Evolutionary conservation across 2,329 filamentous ascomycete genomes (phyloP).

Genomic region (Sclerotinia spermophila): DNA sequence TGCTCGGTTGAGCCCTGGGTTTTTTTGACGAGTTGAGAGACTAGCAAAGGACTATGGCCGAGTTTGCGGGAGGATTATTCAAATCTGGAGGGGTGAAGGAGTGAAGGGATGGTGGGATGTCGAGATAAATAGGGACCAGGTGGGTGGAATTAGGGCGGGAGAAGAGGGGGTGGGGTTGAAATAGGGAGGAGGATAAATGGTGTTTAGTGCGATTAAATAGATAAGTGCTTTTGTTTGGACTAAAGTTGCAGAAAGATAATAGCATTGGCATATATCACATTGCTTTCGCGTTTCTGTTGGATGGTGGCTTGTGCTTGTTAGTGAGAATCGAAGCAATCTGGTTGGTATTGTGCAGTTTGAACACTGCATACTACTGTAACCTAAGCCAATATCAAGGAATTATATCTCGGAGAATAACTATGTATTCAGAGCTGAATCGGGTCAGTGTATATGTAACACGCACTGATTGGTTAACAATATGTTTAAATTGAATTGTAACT

Average conservation of each 20-base stretch:
- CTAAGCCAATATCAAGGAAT: neutral
- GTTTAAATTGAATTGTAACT: neutral
- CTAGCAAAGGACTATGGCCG: neutral
- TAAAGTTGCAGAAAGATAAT: neutral
- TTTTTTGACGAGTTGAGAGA: neutral
- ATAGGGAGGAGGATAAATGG: slow-evolving; percentile 49
- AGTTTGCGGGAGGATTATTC: neutral
- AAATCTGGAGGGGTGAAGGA: slow-evolving; percentile 23
- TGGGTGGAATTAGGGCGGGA: neutral
- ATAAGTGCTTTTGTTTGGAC: slow-evolving; percentile 37
- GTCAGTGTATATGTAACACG: neutral
- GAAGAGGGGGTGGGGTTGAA: neutral
- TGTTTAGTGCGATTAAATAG: slow-evolving; percentile 61
- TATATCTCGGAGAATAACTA: neutral
- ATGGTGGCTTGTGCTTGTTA: neutral
- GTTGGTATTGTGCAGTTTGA: neutral
- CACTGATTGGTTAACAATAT: neutral
- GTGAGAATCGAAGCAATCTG: neutral
- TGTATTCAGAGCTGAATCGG: neutral
- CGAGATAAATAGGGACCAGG: slow-evolving; percentile 17
- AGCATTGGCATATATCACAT: neutral
- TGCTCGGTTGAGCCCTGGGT: neutral
- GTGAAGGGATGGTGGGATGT: slow-evolving; percentile 27
- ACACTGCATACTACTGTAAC: neutral
- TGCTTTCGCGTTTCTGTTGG: neutral